Base-by-base conservation (phyloP, 164 flowering plant species). In the Magnolia officinalis region DNA sequence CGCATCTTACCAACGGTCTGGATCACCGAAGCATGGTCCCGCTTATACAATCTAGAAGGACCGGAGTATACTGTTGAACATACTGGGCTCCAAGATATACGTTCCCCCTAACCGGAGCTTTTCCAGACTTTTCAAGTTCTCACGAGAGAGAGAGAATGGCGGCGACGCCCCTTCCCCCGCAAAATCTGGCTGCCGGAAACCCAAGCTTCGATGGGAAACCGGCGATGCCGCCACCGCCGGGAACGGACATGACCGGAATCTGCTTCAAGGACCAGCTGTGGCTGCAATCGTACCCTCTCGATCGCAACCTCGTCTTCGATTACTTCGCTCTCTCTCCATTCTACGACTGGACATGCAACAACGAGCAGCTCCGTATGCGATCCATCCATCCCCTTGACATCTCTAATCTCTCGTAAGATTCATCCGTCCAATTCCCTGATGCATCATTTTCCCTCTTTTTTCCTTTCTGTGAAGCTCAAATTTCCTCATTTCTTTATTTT, bases 231-330 rank as follows among this genome's bases (percentile, higher is more conserved):
- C 85, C 86, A 76, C 88, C 90, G 0, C 97, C 97, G 4, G 98
- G 94, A 1, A 96, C 98, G 21, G 99, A 96, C 84, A 96, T 96
- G 99, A 96, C 98, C 0, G 97, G 99, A 3, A 96, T 96, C 21
- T 91, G 97, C 83, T 96, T 96, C 81, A 83, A 93, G 55, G 99
- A 96, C 72, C 98, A 96, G 80, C 82, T 94, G n/a, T 96, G 98
- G 97, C 85, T 96, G 61, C 92, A 96, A 80, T 79, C 93, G 0
- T 96, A 89, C 80, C 98, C 98, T 45, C 91, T 96, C 2, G 98
- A 96, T 80, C 93, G 98, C 13, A 92, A 89, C 78, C 80, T 92
- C 24, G 90, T 96, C 23, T 96, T 96, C 80, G 99, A 96, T 82
- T 96, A 96, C 89, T 96, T 96, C 75, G 98, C 98, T 2, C 80